Evolutionary conservation across 352 stramenopile species (phyloP).

Genomic region (Phytopythium litorale): DNA sequence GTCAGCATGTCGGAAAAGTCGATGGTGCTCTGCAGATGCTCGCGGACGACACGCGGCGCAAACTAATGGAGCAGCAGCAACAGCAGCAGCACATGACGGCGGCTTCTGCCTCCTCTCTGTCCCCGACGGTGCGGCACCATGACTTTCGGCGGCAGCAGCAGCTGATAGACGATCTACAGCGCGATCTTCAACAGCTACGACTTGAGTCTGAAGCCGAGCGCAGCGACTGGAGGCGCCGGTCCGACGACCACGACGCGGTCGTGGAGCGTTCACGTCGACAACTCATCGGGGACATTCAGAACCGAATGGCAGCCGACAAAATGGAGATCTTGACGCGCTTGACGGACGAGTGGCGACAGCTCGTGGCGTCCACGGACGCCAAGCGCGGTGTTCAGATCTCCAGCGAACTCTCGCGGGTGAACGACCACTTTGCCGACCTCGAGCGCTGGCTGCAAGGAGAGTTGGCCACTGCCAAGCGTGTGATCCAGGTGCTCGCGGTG

Average conservation of each 20-base stretch:
- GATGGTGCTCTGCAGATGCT: conserved; percentile 25
- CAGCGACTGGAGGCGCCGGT: conserved; percentile 40
- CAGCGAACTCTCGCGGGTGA: conserved; percentile 46
- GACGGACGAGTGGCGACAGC: conserved; percentile 51
- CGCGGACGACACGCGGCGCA: conserved; percentile 28
- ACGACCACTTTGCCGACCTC: conserved; percentile 53
- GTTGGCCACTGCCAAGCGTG: conserved; percentile 42
- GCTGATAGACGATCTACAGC: conserved; percentile 27
- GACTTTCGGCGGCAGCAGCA: conserved; percentile 20
- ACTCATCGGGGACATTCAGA: conserved; percentile 27
- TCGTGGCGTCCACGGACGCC: conserved; percentile 36
- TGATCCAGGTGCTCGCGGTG: conserved; percentile 33
- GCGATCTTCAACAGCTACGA: conserved; percentile 40
- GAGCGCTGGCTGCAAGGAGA: conserved; percentile 57
- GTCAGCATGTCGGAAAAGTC: conserved; percentile 39
- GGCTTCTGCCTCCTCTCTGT: conserved; percentile 4
- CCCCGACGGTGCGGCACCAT: conserved; percentile 13
- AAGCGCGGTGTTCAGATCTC: conserved; percentile 48
- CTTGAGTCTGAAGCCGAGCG: conserved; percentile 54
- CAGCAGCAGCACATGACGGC: conserved; percentile 22
- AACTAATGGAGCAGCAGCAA: conserved; percentile 46
- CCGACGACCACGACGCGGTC: conserved; percentile 16
- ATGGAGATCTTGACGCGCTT: conserved; percentile 38
- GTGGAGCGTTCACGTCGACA: conserved; percentile 13
- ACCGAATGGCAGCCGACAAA: conserved; percentile 44